Evolutionary conservation across 1,284 basidiomycete species (phyloP).

Genomic region (Exobasidium cylindrosporum): DNA sequence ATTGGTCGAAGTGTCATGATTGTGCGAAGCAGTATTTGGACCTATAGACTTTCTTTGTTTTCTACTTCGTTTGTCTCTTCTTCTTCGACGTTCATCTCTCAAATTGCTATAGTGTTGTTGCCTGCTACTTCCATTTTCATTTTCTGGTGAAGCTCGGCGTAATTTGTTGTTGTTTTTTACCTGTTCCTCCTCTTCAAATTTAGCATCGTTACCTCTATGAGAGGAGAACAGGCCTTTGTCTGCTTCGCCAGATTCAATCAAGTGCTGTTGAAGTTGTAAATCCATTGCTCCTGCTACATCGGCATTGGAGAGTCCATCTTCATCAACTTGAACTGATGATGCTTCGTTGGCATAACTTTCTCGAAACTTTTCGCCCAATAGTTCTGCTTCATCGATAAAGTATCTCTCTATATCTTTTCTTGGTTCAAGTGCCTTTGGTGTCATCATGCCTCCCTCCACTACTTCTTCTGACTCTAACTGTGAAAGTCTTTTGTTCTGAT

Average conservation of each 20-base stretch:
- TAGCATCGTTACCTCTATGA: background rate
- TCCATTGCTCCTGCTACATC: constrained; percentile 40
- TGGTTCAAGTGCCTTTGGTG: background rate
- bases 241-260: constrained; percentile 21
- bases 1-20: constrained; percentile 48
- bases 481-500: background rate
- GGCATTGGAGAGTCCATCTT: constrained; percentile 8
- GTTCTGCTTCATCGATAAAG: constrained; percentile 5
- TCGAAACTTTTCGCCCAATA: background rate
- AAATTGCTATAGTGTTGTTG: constrained; percentile 1
- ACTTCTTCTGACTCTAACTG: constrained; percentile 33
- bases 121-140: background rate
- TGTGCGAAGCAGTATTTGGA: constrained; percentile 54
- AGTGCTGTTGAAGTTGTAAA: constrained; percentile 38
- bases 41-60: constrained; percentile 8
- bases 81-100: constrained; percentile 12
- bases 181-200: constrained; percentile 14
- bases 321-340: background rate
- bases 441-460: constrained; percentile 14
- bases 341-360: constrained; percentile 1
- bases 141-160: background rate
- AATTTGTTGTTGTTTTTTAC: background rate
- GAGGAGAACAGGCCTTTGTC: constrained; percentile 9
- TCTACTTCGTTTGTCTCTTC: constrained; percentile 12
- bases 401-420: background rate